These are phyloP conservation scores for Diaporthe vaccinii DNA, from an alignment of 2,329 filamentous ascomycete species.

Conservation along the genomic window DNA sequence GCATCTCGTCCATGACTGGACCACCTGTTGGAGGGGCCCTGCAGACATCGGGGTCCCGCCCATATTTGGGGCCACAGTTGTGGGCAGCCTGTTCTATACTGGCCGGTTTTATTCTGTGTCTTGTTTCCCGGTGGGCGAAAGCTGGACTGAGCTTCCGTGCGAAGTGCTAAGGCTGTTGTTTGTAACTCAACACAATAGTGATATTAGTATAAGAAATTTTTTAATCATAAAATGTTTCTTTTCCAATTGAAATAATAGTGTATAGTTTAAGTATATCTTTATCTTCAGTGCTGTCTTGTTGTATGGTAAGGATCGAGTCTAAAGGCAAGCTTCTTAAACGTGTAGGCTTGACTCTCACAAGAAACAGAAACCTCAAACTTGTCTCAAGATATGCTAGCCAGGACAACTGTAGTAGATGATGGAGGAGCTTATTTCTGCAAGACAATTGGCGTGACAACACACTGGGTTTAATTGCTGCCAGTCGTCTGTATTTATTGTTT, in stretches of 20 bases:
- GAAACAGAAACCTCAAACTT: background rate
- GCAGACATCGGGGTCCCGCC: conserved; percentile 45
- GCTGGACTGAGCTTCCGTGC: conserved; percentile 18
- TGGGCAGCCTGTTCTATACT: conserved; percentile 49
- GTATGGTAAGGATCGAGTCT: background rate
- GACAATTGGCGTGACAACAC: background rate
- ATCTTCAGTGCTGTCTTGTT: background rate
- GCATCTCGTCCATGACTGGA: conserved; percentile 50
- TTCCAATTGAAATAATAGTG: no score
- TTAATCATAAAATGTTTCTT: background rate
- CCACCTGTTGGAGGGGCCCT: conserved; percentile 52
- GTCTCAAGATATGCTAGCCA: background rate
- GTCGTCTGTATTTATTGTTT: background rate
- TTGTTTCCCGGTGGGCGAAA: conserved; percentile 30
- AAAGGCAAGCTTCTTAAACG: accelerated
- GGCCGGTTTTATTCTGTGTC: conserved; percentile 43
- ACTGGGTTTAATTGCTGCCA: background rate
- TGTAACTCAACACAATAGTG: background rate
- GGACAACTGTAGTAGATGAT: background rate
- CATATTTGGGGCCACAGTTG: conserved; percentile 46
- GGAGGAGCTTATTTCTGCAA: background rate
- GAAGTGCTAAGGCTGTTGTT: background rate
- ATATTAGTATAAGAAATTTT: background rate
- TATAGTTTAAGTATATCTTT: no score
- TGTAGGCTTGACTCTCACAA: background rate